Conservation (phyloP, 306 rosid genomes). For the Begonia loranthoides region DNA sequence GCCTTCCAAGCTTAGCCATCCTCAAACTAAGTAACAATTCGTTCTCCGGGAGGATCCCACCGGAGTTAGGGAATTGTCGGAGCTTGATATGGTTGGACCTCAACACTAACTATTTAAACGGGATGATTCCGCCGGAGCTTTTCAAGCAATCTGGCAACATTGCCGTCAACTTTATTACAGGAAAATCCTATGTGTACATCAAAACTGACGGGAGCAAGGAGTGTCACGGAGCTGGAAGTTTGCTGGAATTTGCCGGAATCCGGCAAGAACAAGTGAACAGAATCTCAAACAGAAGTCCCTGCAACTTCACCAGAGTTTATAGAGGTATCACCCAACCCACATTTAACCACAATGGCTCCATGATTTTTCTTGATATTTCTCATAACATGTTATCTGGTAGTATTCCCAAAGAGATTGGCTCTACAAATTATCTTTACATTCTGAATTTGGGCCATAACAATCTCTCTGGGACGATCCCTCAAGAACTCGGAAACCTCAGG, state of each 20-base stretch:
- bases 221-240: constrained; percentile 75
- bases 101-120: constrained; percentile 40
- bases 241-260: constrained; percentile 54
- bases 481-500: constrained; percentile 47
- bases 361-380: constrained; percentile 63
- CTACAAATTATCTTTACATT: constrained; percentile 42
- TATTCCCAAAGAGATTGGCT: constrained; percentile 39
- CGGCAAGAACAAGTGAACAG: constrained; percentile 35
- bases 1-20: constrained; percentile 35
- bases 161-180: constrained; percentile 44
- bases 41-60: constrained; percentile 51
- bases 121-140: constrained; percentile 41
- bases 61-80: constrained; percentile 44
- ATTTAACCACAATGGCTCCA: constrained; percentile 37
- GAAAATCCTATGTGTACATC: constrained; percentile 65
- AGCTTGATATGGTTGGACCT: constrained; percentile 67
- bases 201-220: constrained; percentile 72
- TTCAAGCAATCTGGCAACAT: constrained; percentile 51
- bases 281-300: constrained; percentile 52
- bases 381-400: constrained; percentile 49
- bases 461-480: constrained; percentile 45
- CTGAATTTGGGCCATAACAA: constrained; percentile 60
- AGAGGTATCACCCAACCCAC: constrained; percentile 50
- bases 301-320: constrained; percentile 57
- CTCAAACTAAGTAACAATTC: constrained; percentile 65